Evolutionary conservation across 2,329 filamentous ascomycete genomes (phyloP).

Genomic region (Calonectria multiphialidica): DNA sequence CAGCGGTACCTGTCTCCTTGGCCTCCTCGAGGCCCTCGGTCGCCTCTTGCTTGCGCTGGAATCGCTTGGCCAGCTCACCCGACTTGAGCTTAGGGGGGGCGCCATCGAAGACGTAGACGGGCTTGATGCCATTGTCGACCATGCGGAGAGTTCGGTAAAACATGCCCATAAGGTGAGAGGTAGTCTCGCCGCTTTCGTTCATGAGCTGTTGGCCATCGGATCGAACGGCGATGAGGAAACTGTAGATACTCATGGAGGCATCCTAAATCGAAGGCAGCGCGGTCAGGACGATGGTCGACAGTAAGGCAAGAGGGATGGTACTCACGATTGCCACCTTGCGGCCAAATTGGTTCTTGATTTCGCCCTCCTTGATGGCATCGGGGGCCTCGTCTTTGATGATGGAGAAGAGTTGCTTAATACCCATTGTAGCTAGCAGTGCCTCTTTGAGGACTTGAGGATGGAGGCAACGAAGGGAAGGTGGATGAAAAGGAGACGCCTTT

Average conservation of each 20-base stretch:
- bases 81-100: slow-evolving; percentile 98
- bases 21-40: slow-evolving; percentile 92
- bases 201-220: slow-evolving; percentile 97
- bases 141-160: slow-evolving; percentile 99
- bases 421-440: slow-evolving; percentile 57
- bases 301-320: slow-evolving; percentile 29
- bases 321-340: slow-evolving; percentile 97
- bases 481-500: not conserved
- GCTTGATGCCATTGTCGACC: slow-evolving; percentile 99
- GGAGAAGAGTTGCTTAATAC: slow-evolving; percentile 80
- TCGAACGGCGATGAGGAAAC: slow-evolving; percentile 96
- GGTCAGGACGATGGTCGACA: slow-evolving; percentile 14
- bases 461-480: not conserved
- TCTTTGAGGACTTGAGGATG: not conserved
- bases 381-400: slow-evolving; percentile 94
- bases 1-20: slow-evolving; percentile 94
- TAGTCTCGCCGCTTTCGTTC: slow-evolving; percentile 95
- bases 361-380: slow-evolving; percentile 94
- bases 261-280: slow-evolving; percentile 42
- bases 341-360: slow-evolving; percentile 99
- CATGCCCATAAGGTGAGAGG: slow-evolving; percentile 98
- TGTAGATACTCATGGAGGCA: slow-evolving; percentile 97
- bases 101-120: slow-evolving; percentile 97
- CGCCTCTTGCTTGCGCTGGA: slow-evolving; percentile 94
- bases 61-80: slow-evolving; percentile 94